Percentiles rank a stretch among this genome's conserved stretches.
phyloP scores from a whole-genome alignment of 805 yeast genomes.

The Starmerella khaoyaiensis region DNA sequence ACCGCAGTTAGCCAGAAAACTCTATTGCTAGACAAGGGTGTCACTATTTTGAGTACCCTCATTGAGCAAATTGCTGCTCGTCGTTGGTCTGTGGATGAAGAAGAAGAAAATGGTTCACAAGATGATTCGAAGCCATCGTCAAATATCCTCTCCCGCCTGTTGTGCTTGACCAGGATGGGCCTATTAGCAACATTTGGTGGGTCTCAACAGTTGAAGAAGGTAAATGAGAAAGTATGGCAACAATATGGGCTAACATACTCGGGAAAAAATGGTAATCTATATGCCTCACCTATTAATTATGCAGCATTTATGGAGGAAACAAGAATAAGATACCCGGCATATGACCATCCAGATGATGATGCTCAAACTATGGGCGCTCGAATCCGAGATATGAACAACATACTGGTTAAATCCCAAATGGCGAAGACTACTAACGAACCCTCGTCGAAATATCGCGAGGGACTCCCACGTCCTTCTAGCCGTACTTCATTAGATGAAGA shows the following conservation, averaged over 20 bases:
- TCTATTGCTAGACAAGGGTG: constrained; percentile 8
- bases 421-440: no score
- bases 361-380: constrained; percentile 30
- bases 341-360: constrained; percentile 37
- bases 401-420: no score
- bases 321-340: constrained; percentile 47
- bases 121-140: background rate
- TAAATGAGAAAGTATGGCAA: constrained; percentile 37
- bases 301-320: constrained; percentile 67
- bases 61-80: constrained; percentile 10
- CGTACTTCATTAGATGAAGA: background rate
- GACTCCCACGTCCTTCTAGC: no score
- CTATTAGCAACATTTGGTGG: constrained; percentile 49
- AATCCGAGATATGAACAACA: constrained; percentile 31
- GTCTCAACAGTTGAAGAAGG: constrained; percentile 28
- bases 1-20: background rate
- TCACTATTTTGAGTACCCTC: constrained; percentile 6
- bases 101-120: constrained; percentile 1
- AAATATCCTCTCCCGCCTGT: constrained; percentile 5
- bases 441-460: no score
- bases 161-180: constrained; percentile 12
- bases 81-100: constrained; percentile 17
- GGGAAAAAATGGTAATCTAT: constrained; percentile 19
- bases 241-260: constrained; percentile 30
- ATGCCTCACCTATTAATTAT: constrained; percentile 74